Percentiles rank a stretch among this genome's conserved stretches.
Evolutionary conservation across 73 alveolate genomes (phyloP).

Genomic region (Paramecium primaurelia): DNA sequence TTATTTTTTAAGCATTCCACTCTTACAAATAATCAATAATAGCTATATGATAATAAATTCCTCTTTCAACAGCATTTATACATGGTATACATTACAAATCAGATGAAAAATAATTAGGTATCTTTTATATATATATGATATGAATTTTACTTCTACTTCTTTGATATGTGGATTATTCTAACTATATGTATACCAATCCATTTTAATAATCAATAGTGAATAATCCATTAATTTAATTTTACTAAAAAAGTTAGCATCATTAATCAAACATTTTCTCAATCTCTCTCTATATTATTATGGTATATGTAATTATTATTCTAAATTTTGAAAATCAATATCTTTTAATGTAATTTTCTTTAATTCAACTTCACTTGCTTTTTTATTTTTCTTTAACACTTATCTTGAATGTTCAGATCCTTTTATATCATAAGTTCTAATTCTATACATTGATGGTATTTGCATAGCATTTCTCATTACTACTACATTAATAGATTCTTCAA

Average conservation of each 20-base stretch:
- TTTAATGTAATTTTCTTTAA: neutral
- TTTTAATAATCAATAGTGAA: neutral
- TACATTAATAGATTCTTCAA: neutral
- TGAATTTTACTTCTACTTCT: neutral
- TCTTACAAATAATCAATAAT: neutral
- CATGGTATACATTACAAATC: neutral
- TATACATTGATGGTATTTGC: neutral
- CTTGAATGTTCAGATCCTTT: conserved; percentile 27
- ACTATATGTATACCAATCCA: conserved; percentile 32
- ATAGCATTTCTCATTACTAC: conserved; percentile 31
- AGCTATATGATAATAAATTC: neutral
- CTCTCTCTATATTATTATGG: neutral
- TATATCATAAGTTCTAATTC: conserved; percentile 26
- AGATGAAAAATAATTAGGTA: neutral
- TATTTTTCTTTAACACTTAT: neutral
- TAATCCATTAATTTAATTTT: neutral
- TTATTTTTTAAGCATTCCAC: neutral
- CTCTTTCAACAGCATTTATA: neutral
- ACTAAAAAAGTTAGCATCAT: neutral
- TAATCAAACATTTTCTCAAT: neutral
- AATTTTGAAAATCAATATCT: neutral
- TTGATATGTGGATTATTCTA: neutral
- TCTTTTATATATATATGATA: neutral
- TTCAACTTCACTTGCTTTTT: neutral
- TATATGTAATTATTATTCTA: neutral